phyloP scores from a whole-genome alignment of 768 basidiomycete genomes.

The Mycena sanguinolenta region DNA sequence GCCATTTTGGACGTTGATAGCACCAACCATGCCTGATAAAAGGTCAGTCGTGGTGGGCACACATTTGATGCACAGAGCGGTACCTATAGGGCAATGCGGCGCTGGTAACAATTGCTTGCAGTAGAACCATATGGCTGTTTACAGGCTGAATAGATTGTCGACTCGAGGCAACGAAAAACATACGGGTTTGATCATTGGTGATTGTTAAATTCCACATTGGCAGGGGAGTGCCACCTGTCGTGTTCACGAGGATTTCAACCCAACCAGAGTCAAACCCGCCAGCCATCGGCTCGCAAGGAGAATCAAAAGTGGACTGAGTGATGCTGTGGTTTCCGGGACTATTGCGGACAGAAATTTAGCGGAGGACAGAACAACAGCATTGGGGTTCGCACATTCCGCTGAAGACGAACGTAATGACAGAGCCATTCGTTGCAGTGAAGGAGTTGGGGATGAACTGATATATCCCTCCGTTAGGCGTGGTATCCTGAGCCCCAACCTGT shows the following conservation, averaged over 20 bases:
- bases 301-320: neutral
- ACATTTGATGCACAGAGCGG: neutral
- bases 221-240: conserved; percentile 24
- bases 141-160: neutral
- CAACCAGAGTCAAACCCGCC: conserved; percentile 72
- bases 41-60: conserved; percentile 52
- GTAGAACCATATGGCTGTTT: conserved; percentile 11
- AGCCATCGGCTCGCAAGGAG: conserved; percentile 57
- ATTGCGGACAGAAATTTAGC: too few species aligned
- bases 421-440: conserved; percentile 58
- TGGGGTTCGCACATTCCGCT: conserved; percentile 53
- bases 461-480: conserved; percentile 50
- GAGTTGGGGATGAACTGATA: conserved; percentile 62
- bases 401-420: conserved; percentile 64
- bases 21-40: conserved; percentile 62
- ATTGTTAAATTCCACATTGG: conserved; percentile 67
- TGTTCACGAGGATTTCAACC: conserved; percentile 47
- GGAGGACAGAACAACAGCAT: neutral
- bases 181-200: conserved; percentile 60
- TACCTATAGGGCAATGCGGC: neutral
- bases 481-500: conserved; percentile 51
- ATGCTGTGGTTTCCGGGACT: conserved; percentile 18
- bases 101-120: neutral
- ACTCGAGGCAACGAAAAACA: conserved; percentile 32
- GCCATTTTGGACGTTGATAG: conserved; percentile 64